A percentile compares a stretch with the other conserved stretches of the same genome.
phyloP scores from a whole-genome alignment of 768 basidiomycete species.

The Russula earlei region DNA sequence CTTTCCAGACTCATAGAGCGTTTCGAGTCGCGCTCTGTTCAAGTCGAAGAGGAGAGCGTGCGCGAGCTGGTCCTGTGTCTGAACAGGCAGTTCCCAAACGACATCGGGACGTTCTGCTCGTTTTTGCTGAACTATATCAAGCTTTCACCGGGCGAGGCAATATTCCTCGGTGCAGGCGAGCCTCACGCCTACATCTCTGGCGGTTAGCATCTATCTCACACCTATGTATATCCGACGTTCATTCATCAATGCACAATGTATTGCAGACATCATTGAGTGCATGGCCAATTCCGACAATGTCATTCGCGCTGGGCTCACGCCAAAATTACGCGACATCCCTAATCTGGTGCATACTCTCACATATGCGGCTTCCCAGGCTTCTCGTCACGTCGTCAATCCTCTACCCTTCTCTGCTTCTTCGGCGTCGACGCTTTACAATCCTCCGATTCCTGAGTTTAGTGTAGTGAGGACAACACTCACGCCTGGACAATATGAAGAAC shows the following conservation, averaged over 20 bases:
- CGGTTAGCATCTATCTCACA: conserved; percentile 39
- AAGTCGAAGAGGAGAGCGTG: conserved; percentile 37
- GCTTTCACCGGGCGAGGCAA: conserved; percentile 76
- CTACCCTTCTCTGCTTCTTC: conserved; percentile 31
- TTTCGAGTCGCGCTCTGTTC: conserved; percentile 40
- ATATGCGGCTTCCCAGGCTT: conserved; percentile 61
- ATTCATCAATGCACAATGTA: not conserved
- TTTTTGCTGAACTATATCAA: conserved; percentile 83
- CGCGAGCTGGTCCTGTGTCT: conserved; percentile 55
- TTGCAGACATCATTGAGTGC: conserved; percentile 90
- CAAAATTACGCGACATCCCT: conserved; percentile 88
- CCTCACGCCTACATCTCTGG: conserved; percentile 95
- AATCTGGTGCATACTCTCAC: conserved; percentile 85
- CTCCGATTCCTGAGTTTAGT: conserved; percentile 89
- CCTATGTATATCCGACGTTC: not conserved
- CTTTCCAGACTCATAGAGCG: conserved; percentile 51
- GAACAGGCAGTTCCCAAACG: conserved; percentile 74
- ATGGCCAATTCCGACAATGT: conserved; percentile 99
- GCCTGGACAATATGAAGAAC: conserved; percentile 38
- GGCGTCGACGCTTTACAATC: conserved; percentile 63
- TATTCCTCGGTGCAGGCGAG: conserved; percentile 92
- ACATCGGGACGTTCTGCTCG: conserved; percentile 88
- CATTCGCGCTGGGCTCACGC: conserved; percentile 95
- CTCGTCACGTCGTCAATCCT: conserved; percentile 63
- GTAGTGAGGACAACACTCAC: conserved; percentile 57